Conservation (phyloP, 805 yeast species). For the Candida palmyrensis region DNA sequence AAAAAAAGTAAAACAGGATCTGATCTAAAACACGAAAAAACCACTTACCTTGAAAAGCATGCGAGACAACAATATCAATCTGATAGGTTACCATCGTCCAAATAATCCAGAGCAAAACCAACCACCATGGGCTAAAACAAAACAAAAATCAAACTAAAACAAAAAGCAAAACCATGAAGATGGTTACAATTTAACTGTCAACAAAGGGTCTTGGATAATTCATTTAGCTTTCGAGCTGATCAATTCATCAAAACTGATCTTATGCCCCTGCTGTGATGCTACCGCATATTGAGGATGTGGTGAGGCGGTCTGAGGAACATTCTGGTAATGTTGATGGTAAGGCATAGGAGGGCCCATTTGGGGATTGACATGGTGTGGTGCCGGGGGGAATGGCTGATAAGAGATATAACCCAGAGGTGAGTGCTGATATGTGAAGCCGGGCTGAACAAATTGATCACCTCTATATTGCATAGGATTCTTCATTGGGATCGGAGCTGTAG, state of each 20-base stretch:
- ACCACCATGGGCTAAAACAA: constrained; percentile 4
- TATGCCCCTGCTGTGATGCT: constrained; percentile 23
- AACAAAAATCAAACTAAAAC: constrained; percentile 6
- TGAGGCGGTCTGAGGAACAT: too few relatives aligned
- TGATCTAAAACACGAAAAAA: neutral
- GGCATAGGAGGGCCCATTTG: constrained; percentile 3
- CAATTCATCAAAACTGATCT: constrained; percentile 37
- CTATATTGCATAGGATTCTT: constrained; percentile 2
- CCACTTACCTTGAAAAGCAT: constrained; percentile 4
- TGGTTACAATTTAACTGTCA: constrained; percentile 2
- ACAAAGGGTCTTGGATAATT: neutral
- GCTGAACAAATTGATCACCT: constrained; percentile 15
- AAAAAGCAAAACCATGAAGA: neutral
- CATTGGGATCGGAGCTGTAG: constrained; percentile 3
- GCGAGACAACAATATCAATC: constrained; percentile 6
- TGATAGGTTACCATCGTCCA: too few relatives aligned
- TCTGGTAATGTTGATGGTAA: constrained; percentile 3
- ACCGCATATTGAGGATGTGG: neutral
- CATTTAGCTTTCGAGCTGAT: constrained; percentile 18
- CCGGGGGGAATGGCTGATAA: too few relatives aligned
- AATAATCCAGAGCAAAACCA: constrained; percentile 3
- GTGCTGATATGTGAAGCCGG: constrained; percentile 27
- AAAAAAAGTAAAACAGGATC: neutral
- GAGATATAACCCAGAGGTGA: constrained; percentile 29
- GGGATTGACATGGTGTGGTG: too few relatives aligned